phyloP scores from a whole-genome alignment of 108 stramenopile species.

The Cyclotella kingstonii region DNA sequence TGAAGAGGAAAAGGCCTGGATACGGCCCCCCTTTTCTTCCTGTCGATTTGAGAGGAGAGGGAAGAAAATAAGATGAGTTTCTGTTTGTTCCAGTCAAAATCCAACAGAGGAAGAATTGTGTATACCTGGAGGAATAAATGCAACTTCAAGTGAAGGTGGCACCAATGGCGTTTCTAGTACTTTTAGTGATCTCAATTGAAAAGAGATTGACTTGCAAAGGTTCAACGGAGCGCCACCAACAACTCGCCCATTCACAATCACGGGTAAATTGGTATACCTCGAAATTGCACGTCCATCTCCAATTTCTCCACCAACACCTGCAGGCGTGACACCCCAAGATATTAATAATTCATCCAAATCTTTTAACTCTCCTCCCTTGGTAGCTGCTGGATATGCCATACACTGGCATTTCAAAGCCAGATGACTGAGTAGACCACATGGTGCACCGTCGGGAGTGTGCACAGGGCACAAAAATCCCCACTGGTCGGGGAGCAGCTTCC shows the following conservation, averaged over 20 bases:
- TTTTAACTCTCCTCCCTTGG: slow-evolving; percentile 40
- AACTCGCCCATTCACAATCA: slow-evolving; percentile 78
- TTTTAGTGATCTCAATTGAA: slow-evolving; percentile 69
- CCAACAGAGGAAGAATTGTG: background rate
- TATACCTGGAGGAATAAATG: slow-evolving; percentile 68
- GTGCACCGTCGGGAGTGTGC: slow-evolving; percentile 99
- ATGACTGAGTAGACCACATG: slow-evolving; percentile 98
- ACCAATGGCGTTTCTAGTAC: slow-evolving; percentile 56
- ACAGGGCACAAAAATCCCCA: slow-evolving; percentile 99
- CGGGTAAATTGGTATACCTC: slow-evolving; percentile 56
- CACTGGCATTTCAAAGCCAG: slow-evolving; percentile 76
- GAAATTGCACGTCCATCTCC: slow-evolving; percentile 66
- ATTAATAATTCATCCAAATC: slow-evolving; percentile 69
- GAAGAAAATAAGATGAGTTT: background rate
- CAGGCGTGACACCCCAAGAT: slow-evolving; percentile 63
- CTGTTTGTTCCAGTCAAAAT: background rate
- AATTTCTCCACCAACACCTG: slow-evolving; percentile 59
- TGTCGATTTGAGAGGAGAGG: background rate
- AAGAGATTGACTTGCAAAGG: slow-evolving; percentile 67
- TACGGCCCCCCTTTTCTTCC: slow-evolving; percentile 78
- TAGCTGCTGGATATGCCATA: slow-evolving; percentile 62
- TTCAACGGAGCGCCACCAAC: slow-evolving; percentile 60
- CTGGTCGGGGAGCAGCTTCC: slow-evolving; percentile 96
- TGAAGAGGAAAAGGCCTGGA: slow-evolving; percentile 92
- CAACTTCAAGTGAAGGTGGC: slow-evolving; percentile 75